Percentiles rank a stretch among this genome's conserved stretches.
Conservation (phyloP, 108 stramenopile genomes). For the Chaetoceros tenuissimus region DNA sequence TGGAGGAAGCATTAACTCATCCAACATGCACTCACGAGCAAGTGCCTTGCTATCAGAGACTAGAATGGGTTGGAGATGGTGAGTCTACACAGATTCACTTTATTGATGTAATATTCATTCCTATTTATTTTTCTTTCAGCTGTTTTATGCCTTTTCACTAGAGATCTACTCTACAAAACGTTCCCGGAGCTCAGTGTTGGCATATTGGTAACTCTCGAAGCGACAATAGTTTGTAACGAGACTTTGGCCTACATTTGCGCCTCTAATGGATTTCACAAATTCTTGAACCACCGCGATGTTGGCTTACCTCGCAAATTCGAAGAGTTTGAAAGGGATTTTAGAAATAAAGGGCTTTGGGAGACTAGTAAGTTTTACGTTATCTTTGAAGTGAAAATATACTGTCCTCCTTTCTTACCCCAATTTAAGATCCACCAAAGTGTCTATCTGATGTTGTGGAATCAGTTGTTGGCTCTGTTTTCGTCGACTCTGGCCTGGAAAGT, state of each 20-base stretch:
- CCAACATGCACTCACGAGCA: slow-evolving; percentile 33
- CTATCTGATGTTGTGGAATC: slow-evolving; percentile 53
- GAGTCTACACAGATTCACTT: no score
- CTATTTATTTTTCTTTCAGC: no score
- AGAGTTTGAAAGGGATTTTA: slow-evolving; percentile 23
- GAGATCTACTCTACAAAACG: slow-evolving; percentile 39
- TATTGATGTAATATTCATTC: no score
- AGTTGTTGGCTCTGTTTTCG: slow-evolving; percentile 42
- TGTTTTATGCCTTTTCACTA: slow-evolving; percentile 42
- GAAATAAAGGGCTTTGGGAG: slow-evolving; percentile 42
- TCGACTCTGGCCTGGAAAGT: slow-evolving; percentile 29
- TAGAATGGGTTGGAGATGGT: slow-evolving; percentile 70
- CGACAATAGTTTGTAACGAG: slow-evolving; percentile 45
- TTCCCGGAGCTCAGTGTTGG: slow-evolving; percentile 13
- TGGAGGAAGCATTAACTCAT: slow-evolving; percentile 52
- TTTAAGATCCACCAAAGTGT: slow-evolving; percentile 44
- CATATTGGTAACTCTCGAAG: slow-evolving; percentile 35
- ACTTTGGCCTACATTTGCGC: slow-evolving; percentile 37
- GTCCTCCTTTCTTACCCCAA: background rate
- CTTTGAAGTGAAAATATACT: background rate
- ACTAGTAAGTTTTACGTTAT: slow-evolving; percentile 15
- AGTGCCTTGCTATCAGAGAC: slow-evolving; percentile 48
- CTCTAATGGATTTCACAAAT: slow-evolving; percentile 22
- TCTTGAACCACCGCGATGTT: slow-evolving; percentile 44
- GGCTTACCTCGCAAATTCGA: slow-evolving; percentile 40